Percentiles rank a stretch among this genome's conserved stretches.
Conservation (phyloP, 352 stramenopile genomes). For the Blastocystis sp. region DNA sequence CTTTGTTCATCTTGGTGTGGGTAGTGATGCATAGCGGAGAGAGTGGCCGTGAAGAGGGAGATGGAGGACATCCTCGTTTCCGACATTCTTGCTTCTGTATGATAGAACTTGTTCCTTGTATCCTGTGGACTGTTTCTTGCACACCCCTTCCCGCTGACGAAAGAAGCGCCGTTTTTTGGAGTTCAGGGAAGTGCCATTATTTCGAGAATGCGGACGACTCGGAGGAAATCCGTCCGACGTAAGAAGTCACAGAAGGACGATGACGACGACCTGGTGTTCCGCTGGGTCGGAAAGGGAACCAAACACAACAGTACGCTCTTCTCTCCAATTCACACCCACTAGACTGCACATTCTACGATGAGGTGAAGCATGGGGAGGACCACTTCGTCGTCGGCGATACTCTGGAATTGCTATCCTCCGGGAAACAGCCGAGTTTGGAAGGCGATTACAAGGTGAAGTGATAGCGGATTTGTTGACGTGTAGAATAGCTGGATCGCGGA, state of each 20-base stretch:
- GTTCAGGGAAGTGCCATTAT: no score
- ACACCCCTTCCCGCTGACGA: no score
- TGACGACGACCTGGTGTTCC: constrained; percentile 27
- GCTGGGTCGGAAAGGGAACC: constrained; percentile 1
- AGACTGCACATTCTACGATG: constrained; percentile 23
- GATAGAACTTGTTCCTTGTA: constrained; percentile 45
- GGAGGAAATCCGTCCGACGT: neutral
- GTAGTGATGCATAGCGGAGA: constrained; percentile 11
- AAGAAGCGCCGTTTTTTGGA: neutral
- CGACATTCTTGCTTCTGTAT: constrained; percentile 65
- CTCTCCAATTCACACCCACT: neutral
- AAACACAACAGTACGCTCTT: constrained; percentile 14
- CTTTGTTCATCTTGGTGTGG: neutral
- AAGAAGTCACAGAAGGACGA: neutral
- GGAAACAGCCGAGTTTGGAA: neutral
- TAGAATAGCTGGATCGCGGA: constrained; percentile 68
- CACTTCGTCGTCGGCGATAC: constrained; percentile 48
- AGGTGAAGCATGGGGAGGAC: constrained; percentile 31
- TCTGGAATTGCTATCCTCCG: constrained; percentile 7
- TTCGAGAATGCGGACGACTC: neutral
- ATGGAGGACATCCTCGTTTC: constrained; percentile 59
- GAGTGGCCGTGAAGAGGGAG: constrained; percentile 17
- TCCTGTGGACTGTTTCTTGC: neutral
- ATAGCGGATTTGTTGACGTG: neutral
- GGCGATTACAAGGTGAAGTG: constrained; percentile 55